A percentile compares a stretch with the other conserved stretches of the same genome.
phyloP scores from a whole-genome alignment of 164 flowering plant species.

The Umbellularia californica region DNA sequence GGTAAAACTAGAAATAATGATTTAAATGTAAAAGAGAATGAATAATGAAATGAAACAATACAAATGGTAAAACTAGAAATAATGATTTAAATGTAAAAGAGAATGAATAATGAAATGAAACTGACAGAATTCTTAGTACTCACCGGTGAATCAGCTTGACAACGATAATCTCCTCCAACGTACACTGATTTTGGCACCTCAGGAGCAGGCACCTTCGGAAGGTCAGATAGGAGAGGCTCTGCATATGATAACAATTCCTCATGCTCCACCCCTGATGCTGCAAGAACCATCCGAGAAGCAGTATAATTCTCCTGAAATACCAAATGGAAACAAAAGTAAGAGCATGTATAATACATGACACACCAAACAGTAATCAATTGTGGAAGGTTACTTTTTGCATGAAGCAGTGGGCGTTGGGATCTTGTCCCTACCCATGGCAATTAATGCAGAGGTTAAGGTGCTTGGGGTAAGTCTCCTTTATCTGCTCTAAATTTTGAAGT shows the following conservation, averaged over 20 bases:
- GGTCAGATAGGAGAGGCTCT: conserved; percentile 79
- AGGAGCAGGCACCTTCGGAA: conserved; percentile 48
- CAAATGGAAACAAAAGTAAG: conserved; percentile 12
- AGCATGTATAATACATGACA: conserved; percentile 2
- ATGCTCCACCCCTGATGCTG: conserved; percentile 93
- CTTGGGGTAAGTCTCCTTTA: no score
- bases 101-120: neutral
- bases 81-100: neutral
- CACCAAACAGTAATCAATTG: neutral
- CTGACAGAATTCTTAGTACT: conserved; percentile 16
- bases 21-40: neutral
- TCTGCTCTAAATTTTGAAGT: no score
- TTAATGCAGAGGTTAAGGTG: no score
- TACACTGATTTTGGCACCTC: conserved; percentile 61
- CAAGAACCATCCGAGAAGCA: conserved; percentile 88
- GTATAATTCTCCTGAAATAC: conserved; percentile 67
- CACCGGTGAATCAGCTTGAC: conserved; percentile 73
- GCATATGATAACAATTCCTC: conserved; percentile 67
- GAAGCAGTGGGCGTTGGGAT: no score
- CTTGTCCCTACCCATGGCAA: no score
- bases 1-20: no score
- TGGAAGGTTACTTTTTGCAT: no score
- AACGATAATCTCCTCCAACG: conserved; percentile 79
- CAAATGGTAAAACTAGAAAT: neutral
- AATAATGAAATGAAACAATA: neutral